phyloP scores from a whole-genome alignment of 2,329 filamentous ascomycete genomes.

The Plenodomus lindquistii region DNA sequence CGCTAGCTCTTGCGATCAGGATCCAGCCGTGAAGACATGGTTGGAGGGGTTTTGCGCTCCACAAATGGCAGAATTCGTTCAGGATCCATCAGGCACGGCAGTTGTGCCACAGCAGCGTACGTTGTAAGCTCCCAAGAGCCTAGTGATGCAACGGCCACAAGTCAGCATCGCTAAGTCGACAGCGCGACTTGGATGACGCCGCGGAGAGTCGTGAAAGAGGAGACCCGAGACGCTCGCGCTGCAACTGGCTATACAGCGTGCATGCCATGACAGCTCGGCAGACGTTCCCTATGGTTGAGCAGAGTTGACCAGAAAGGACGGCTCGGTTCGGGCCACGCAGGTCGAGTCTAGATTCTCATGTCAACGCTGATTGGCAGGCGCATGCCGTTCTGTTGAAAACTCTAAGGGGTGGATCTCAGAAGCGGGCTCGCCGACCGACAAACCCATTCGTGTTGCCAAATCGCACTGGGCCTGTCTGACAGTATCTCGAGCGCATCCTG shows the following conservation, averaged over 20 bases:
- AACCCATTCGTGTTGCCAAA: not conserved
- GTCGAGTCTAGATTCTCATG: not conserved
- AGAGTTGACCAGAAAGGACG: slow-evolving; percentile 5
- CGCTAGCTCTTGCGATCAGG: not conserved
- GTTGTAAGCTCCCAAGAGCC: not conserved
- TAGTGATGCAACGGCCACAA: not conserved
- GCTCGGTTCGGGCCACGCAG: slow-evolving; percentile 8
- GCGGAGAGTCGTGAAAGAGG: not conserved
- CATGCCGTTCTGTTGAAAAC: not conserved
- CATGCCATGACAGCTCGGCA: not conserved
- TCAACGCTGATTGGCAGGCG: slow-evolving; percentile 7
- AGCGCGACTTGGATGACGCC: not conserved
- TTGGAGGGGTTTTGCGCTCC: not conserved
- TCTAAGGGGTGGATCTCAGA: not conserved
- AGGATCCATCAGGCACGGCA: not conserved
- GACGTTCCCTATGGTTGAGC: slow-evolving; percentile 4
- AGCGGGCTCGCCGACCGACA: not conserved
- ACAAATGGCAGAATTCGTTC: not conserved
- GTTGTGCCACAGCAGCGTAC: not conserved
- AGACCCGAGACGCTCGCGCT: not conserved
- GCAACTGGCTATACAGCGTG: not conserved
- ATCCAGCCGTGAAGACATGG: not conserved
- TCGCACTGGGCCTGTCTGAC: not conserved
- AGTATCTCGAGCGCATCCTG: not conserved
- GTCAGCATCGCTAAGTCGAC: not conserved